phyloP scores from a whole-genome alignment of 805 yeast genomes.

The Wickerhamomyces queroliae region DNA sequence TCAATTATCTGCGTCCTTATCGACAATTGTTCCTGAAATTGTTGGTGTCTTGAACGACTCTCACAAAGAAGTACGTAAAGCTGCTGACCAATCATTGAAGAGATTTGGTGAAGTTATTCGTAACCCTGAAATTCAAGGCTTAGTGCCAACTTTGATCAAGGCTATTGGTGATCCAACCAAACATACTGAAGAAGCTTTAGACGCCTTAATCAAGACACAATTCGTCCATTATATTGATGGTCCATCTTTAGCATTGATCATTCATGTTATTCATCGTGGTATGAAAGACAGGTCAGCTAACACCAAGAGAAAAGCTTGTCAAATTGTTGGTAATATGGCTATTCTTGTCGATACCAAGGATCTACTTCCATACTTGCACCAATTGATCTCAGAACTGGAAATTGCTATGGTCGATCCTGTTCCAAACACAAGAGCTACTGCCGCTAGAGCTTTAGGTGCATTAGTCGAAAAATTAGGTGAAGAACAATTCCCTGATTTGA shows the following conservation, averaged over 20 bases:
- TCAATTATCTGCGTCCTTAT: constrained; percentile 83
- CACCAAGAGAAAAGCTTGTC: constrained; percentile 90
- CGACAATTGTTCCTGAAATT: constrained; percentile 91
- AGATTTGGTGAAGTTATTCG: constrained; percentile 95
- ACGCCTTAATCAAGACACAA: constrained; percentile 80
- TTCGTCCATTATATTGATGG: constrained; percentile 98
- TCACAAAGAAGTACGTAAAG: constrained; percentile 93
- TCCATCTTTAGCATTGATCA: constrained; percentile 91
- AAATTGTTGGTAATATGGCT: constrained; percentile 98
- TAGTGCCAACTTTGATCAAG: constrained; percentile 79
- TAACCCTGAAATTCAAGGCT: constrained; percentile 92
- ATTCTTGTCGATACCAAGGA: constrained; percentile 88
- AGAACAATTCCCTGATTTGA: constrained; percentile 87
- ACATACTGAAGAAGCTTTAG: constrained; percentile 82
- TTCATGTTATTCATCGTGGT: constrained; percentile 94
- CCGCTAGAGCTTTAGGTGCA: constrained; percentile 95
- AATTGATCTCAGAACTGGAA: constrained; percentile 77
- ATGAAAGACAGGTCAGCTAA: constrained; percentile 91
- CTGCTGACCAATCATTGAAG: constrained; percentile 85
- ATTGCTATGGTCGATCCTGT: constrained; percentile 98
- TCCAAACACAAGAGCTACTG: constrained; percentile 94
- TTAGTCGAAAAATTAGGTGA: constrained; percentile 95
- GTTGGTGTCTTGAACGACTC: constrained; percentile 93
- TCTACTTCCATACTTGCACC: constrained; percentile 74
- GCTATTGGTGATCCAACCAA: constrained; percentile 97